Percentiles rank a stretch among this genome's conserved stretches.
Evolutionary conservation across 1,139 yeast genomes (phyloP).

Genomic region (Saccharomyces hybrid): DNA sequence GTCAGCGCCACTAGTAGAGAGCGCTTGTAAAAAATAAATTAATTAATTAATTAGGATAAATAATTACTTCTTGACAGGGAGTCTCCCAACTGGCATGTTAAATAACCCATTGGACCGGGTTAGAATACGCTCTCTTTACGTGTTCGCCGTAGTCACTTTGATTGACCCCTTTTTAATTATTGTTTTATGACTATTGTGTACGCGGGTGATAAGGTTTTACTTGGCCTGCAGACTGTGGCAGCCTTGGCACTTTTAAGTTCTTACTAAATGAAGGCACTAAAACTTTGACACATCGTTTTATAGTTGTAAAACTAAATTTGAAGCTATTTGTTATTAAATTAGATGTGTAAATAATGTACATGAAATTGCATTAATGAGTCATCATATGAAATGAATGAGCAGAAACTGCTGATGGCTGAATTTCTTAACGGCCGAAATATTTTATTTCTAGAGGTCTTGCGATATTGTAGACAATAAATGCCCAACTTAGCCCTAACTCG

Average conservation of each 20-base stretch:
- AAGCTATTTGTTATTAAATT: neutral
- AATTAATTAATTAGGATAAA: neutral
- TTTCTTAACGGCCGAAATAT: slow-evolving; percentile 32
- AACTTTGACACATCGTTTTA: neutral
- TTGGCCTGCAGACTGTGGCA: neutral
- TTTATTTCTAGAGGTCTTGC: slow-evolving; percentile 64
- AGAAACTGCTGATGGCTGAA: neutral
- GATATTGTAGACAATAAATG: slow-evolving; percentile 54
- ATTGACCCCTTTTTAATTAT: too few species aligned
- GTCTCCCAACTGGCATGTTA: neutral
- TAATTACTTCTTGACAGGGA: neutral
- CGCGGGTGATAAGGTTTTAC: neutral
- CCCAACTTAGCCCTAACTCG: slow-evolving; percentile 63
- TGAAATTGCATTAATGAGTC: neutral
- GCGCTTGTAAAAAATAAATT: neutral
- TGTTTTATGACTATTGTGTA: neutral
- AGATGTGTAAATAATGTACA: neutral
- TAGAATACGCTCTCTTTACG: neutral
- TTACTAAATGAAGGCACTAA: neutral
- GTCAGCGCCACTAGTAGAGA: neutral
- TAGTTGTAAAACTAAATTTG: neutral
- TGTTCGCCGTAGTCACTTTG: neutral
- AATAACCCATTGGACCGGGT: neutral
- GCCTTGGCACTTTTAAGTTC: neutral
- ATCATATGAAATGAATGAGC: neutral